Base-by-base conservation (phyloP, 176 grass and related monocot genomes). In the Lolium rigidum region DNA sequence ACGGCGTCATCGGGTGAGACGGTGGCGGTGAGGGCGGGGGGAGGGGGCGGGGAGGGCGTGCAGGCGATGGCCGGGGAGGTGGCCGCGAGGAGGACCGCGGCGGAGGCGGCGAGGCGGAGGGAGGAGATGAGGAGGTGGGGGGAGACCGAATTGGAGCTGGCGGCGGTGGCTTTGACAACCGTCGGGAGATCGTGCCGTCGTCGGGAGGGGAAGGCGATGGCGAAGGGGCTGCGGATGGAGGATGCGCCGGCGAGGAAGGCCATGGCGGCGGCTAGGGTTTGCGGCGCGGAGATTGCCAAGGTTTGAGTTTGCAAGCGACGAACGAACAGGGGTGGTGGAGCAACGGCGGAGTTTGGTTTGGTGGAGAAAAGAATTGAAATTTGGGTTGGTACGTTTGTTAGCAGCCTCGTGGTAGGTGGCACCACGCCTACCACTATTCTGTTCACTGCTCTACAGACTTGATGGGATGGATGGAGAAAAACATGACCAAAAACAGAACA, bases 21-120 rank as follows among this genome's bases (percentile, higher is more conserved):
- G 5, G 88, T 37, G 77, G 12, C 63, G 47, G 79, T 68, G 35
- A 78, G 43, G 4, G 17, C 28, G 65, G 85, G 2, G 14, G 82
- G 56, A 5, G 84, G 62, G 1, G 86, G 61, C 22, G 48, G 80
- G 35, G 83, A 15, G 2, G 80, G 80, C 3, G 35, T 77, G 76
- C 90, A 93, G 6, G 90, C 84, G 46, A 93, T 73, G 13, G 52
- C 88, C 4, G 93, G 77, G 46, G 85, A 78, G 44, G 93, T 84
- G 6, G 89, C 84, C 10, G 86, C 87, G 49, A 98, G 84, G 79
- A 97, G 51, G 21, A 93, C 77, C 55, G 84, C 86, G 9, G 92
- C 87, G 75, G 90, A 93, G 79, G 87, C 76, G 74, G 89, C 87
- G 78, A 83, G 86, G 37, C 89, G 91, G 82, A 95, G 84, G 67